These are phyloP conservation scores for Phytophthora sp. DNA, from an alignment of 352 stramenopile species.

Conservation along the genomic window DNA sequence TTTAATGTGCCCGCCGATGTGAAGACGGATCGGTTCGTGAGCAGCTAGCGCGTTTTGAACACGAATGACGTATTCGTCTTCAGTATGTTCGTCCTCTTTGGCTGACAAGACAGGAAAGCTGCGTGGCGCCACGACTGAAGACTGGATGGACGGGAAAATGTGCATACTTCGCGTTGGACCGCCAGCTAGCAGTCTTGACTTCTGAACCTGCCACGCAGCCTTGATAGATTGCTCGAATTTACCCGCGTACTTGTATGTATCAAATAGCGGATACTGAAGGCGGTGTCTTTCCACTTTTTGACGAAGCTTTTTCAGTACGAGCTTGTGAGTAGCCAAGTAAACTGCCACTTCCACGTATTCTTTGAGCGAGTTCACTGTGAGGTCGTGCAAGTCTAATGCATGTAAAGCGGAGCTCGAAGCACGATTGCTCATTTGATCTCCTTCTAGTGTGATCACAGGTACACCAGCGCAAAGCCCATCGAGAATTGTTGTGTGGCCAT, in stretches of 20 bases:
- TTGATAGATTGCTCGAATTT: constrained; percentile 59
- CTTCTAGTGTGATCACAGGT: constrained; percentile 73
- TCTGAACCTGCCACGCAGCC: constrained; percentile 52
- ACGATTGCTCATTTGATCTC: constrained; percentile 73
- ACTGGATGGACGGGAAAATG: constrained; percentile 42
- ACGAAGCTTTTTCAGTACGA: constrained; percentile 45
- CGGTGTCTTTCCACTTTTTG: constrained; percentile 49
- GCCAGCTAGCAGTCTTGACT: constrained; percentile 14
- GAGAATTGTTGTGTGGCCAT: constrained; percentile 83
- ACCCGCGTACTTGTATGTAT: constrained; percentile 58
- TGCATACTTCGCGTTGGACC: constrained; percentile 34
- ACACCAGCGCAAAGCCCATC: constrained; percentile 83
- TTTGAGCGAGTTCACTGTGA: constrained; percentile 74
- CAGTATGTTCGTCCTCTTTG: constrained; percentile 32
- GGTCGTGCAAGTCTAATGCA: constrained; percentile 51
- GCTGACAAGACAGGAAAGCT: constrained; percentile 47
- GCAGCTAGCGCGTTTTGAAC: constrained; percentile 37
- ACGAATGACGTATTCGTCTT: constrained; percentile 46
- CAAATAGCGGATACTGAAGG: constrained; percentile 61
- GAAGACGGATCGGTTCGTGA: constrained; percentile 51
- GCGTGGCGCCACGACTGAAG: constrained; percentile 23
- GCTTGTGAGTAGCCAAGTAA: constrained; percentile 39
- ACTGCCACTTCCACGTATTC: constrained; percentile 85
- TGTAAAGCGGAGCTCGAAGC: constrained; percentile 62
- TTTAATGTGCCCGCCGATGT: constrained; percentile 62